Evolutionary conservation across 2,329 filamentous ascomycete genomes (phyloP), one percentile per base, ranked within the genome.

Genomic region (Pyrenochaeta sp.): DNA sequence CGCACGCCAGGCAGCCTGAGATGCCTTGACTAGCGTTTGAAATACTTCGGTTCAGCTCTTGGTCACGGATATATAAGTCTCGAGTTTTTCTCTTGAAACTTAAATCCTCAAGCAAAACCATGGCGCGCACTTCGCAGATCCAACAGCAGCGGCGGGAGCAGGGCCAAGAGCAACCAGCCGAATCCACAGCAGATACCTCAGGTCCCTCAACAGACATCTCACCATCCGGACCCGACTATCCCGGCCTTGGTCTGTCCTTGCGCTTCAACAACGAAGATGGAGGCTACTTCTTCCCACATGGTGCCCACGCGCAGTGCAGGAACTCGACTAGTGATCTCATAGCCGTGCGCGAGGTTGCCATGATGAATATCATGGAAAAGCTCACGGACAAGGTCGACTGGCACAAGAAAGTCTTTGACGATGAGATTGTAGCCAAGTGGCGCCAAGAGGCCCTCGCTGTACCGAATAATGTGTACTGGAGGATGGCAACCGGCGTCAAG

Each of bases 301-400:
- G 55, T 3, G 54, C 59, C 6, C 55, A 60, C 30, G 35, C n/a
- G 18, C 13, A 32, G 22, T 44, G 48, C 29, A 14, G 6, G 13
- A 38, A 37, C 13, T 22, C 55, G 8, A 13, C 30, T 1, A 47
- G 47, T 9, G 49, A 48, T 3, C 34, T 50, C 3, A 34, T 69
- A 6, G 62, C 69, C 3, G 52, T 74, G 18, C 68, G 71, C 23
- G 74, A 77, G 44, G 46, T 65, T 6, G 57, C 50, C 3, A 75
- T 76, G 71, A 52, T 75, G 28, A 44, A 48, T 4, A 43, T 73
- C 22, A 72, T 76, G 61, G 68, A 75, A 26, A 40, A 56, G 1
- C 54, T 77, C 4, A 76, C 73, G 2, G 74, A 77, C 41, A 70
- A 71, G 32, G 51, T 53, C 1, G 55, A 70, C 5, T 77, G 74